These are phyloP conservation scores for Metschnikowia lachancei DNA, from an alignment of 805 yeast genomes.

Conservation along the genomic window DNA sequence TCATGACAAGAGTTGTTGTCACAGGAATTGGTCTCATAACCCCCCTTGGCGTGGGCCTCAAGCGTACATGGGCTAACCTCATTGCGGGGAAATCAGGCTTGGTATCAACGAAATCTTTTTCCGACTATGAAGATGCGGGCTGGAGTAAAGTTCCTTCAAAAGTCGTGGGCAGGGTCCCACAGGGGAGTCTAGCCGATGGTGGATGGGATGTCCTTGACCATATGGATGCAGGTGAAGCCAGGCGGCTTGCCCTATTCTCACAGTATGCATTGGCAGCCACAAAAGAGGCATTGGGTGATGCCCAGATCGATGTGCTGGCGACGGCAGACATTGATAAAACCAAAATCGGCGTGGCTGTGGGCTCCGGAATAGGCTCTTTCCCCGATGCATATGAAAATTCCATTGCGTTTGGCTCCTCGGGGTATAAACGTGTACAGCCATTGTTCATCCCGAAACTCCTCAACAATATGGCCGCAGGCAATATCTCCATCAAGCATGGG, in stretches of 20 bases:
- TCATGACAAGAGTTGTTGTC: slow-evolving; percentile 66
- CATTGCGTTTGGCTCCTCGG: slow-evolving; percentile 42
- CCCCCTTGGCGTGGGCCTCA: slow-evolving; percentile 77
- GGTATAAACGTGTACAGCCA: slow-evolving; percentile 75
- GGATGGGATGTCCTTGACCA: slow-evolving; percentile 54
- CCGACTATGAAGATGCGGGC: slow-evolving; percentile 41
- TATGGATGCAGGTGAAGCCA: slow-evolving; percentile 44
- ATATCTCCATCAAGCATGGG: slow-evolving; percentile 74
- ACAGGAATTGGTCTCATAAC: slow-evolving; percentile 88
- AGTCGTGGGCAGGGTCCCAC: slow-evolving; percentile 75
- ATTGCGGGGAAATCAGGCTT: slow-evolving; percentile 56
- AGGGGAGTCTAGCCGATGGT: slow-evolving; percentile 42
- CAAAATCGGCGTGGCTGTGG: slow-evolving; percentile 73
- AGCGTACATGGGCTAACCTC: slow-evolving; percentile 52
- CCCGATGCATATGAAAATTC: slow-evolving; percentile 68
- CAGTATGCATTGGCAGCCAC: slow-evolving; percentile 81
- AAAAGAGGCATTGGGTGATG: slow-evolving; percentile 69
- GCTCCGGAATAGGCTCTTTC: slow-evolving; percentile 90
- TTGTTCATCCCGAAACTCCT: slow-evolving; percentile 79
- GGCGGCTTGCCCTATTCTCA: slow-evolving; percentile 68
- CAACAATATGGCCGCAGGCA: slow-evolving; percentile 93
- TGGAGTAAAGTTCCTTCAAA: slow-evolving; percentile 61
- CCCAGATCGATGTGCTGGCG: slow-evolving; percentile 35
- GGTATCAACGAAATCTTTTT: slow-evolving; percentile 46
- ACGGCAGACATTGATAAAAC: neutral